Evolutionary conservation across 768 basidiomycete genomes (phyloP).

Genomic region (Termitomyces sp.): DNA sequence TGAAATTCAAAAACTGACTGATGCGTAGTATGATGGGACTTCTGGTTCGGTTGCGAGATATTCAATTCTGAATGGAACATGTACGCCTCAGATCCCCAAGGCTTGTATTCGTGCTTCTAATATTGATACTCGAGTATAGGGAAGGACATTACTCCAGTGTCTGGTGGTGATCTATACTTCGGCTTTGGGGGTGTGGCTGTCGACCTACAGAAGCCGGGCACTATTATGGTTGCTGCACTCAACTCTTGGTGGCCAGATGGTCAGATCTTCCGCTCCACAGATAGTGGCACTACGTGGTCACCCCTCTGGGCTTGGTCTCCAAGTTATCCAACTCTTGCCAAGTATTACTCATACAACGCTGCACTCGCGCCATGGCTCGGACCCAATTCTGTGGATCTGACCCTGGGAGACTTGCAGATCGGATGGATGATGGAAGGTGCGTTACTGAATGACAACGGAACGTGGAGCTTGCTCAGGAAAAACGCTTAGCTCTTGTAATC

Average conservation of each 20-base stretch:
- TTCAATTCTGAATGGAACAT: conserved; percentile 44
- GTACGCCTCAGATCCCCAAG: conserved; percentile 16
- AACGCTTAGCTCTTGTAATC: conserved; percentile 39
- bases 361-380: conserved; percentile 57
- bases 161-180: conserved; percentile 52
- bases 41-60: conserved; percentile 45
- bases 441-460: not conserved
- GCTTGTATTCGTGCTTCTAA: not conserved
- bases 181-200: conserved; percentile 60
- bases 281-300: conserved; percentile 56
- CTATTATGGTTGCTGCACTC: conserved; percentile 62
- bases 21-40: conserved; percentile 45
- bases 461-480: not conserved
- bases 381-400: conserved; percentile 37
- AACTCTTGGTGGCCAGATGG: conserved; percentile 65
- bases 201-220: conserved; percentile 54
- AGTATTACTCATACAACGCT: conserved; percentile 51
- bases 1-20: not conserved
- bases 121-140: conserved; percentile 20
- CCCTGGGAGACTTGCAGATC: conserved; percentile 41
- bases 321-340: conserved; percentile 29
- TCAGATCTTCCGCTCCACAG: conserved; percentile 54
- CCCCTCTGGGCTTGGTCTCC: conserved; percentile 49
- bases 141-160: conserved; percentile 59
- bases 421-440: conserved; percentile 71